phyloP scores from a whole-genome alignment of 305 asterid genomes.

The Solanum chacoense region DNA sequence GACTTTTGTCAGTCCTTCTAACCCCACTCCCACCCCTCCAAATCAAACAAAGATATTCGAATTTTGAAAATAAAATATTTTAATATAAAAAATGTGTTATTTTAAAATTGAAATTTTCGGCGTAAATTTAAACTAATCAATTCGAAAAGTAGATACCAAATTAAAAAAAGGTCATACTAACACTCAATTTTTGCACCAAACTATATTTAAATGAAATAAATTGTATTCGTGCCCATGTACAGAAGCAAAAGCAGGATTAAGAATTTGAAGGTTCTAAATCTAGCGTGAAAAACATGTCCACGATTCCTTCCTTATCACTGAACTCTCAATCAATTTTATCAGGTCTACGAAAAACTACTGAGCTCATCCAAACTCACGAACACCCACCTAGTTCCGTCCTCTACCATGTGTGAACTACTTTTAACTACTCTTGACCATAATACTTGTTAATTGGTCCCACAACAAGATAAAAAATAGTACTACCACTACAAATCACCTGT shows the following conservation, averaged over 20 bases:
- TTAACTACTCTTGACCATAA: not conserved
- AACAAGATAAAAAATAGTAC: not conserved
- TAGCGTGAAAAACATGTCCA: no score
- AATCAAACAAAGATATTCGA: not conserved
- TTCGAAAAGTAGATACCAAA: not conserved
- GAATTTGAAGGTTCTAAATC: rapidly evolving
- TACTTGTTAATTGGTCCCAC: not conserved
- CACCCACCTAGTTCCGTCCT: rapidly evolving
- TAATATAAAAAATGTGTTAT: no score
- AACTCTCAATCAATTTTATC: not conserved
- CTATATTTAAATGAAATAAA: no score
- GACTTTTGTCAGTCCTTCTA: not conserved
- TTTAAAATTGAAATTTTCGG: no score
- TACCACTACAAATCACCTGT: not conserved
- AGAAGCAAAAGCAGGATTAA: rapidly evolving
- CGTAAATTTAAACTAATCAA: no score
- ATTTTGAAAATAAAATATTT: not conserved
- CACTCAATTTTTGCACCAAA: not conserved
- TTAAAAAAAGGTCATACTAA: not conserved
- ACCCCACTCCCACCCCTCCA: not conserved
- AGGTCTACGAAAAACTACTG: rapidly evolving
- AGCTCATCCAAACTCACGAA: not conserved
- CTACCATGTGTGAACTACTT: not conserved
- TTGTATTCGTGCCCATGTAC: not conserved
- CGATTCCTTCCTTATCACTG: not conserved